Percentiles rank a stretch among this genome's conserved stretches.
Evolutionary conservation across 1,284 basidiomycete species (phyloP).

Genomic region (Stygiomarasmius scandens): DNA sequence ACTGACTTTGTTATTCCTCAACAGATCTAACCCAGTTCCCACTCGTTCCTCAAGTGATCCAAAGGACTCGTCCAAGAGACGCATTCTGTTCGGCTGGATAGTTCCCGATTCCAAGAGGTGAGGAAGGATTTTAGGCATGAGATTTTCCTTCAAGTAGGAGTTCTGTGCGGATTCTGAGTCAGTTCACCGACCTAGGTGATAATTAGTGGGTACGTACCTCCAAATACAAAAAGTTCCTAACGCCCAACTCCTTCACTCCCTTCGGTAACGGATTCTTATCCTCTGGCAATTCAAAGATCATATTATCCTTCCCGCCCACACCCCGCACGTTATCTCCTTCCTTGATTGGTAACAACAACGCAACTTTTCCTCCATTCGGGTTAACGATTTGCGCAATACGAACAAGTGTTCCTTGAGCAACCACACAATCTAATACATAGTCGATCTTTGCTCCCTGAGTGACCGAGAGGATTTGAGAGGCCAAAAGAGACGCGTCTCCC

Average conservation of each 20-base stretch:
- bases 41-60: constrained; percentile 44
- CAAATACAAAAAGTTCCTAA: constrained; percentile 46
- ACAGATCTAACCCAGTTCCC: constrained; percentile 39
- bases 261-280: constrained; percentile 25
- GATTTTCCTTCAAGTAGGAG: constrained; percentile 38
- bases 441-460: constrained; percentile 37
- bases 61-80: constrained; percentile 39
- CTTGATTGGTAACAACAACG: constrained; percentile 54
- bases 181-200: neutral
- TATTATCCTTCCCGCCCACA: constrained; percentile 29
- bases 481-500: constrained; percentile 36
- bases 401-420: constrained; percentile 39
- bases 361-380: constrained; percentile 38
- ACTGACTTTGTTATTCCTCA: constrained; percentile 49
- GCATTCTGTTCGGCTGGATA: constrained; percentile 43
- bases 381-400: constrained; percentile 40
- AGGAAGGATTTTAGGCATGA: constrained; percentile 50
- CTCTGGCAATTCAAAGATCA: constrained; percentile 35
- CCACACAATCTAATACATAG: constrained; percentile 47
- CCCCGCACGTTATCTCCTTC: constrained; percentile 39
- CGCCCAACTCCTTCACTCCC: constrained; percentile 37
- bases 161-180: constrained; percentile 32
- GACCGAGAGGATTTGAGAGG: constrained; percentile 37
- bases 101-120: constrained; percentile 37
- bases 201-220: constrained; percentile 30